Percentiles rank a stretch among this genome's conserved stretches.
Conservation (phyloP, 2,329 filamentous ascomycete genomes). For the Fusarium devonianum region DNA sequence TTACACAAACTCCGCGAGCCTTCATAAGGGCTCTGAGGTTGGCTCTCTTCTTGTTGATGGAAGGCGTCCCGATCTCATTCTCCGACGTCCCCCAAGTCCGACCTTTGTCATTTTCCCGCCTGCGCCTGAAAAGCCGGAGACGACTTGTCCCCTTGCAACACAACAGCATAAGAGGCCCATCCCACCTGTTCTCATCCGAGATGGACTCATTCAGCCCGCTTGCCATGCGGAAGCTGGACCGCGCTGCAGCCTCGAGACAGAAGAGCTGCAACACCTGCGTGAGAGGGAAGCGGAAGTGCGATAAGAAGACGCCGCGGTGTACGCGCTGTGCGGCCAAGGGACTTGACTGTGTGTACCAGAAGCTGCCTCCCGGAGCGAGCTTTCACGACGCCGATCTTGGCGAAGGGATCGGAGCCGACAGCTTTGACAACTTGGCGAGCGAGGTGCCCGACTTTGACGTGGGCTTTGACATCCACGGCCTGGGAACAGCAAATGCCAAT, state of each 20-base stretch:
- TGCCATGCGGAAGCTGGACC: slow-evolving; percentile 42
- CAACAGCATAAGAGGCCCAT: slow-evolving; percentile 6
- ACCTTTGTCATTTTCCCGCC: slow-evolving; percentile 10
- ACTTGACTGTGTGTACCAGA: slow-evolving; percentile 53
- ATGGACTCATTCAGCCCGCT: slow-evolving; percentile 41
- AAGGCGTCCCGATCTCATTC: slow-evolving; percentile 2
- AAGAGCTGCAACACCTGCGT: slow-evolving; percentile 60
- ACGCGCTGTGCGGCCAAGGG: slow-evolving; percentile 53
- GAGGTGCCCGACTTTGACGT: slow-evolving; percentile 48
- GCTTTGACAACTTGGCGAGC: slow-evolving; percentile 5
- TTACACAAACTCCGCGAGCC: slow-evolving; percentile 20
- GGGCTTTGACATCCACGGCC: slow-evolving; percentile 46
- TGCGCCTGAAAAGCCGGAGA: not conserved
- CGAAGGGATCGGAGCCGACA: slow-evolving; percentile 6
- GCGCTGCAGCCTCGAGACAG: slow-evolving; percentile 54
- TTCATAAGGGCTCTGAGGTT: not conserved
- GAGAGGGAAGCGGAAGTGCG: slow-evolving; percentile 56
- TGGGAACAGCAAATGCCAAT: slow-evolving; percentile 41
- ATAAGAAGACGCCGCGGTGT: slow-evolving; percentile 54
- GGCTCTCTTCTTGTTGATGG: slow-evolving; percentile 3
- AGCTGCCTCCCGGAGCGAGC: slow-evolving; percentile 40
- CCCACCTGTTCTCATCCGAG: slow-evolving; percentile 6
- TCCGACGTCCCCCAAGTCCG: slow-evolving; percentile 27
- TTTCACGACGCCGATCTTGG: slow-evolving; percentile 35
- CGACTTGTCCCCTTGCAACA: slow-evolving; percentile 1